Base-by-base conservation (phyloP, 2,329 filamentous ascomycete genomes). In the Venturia nashicola region DNA sequence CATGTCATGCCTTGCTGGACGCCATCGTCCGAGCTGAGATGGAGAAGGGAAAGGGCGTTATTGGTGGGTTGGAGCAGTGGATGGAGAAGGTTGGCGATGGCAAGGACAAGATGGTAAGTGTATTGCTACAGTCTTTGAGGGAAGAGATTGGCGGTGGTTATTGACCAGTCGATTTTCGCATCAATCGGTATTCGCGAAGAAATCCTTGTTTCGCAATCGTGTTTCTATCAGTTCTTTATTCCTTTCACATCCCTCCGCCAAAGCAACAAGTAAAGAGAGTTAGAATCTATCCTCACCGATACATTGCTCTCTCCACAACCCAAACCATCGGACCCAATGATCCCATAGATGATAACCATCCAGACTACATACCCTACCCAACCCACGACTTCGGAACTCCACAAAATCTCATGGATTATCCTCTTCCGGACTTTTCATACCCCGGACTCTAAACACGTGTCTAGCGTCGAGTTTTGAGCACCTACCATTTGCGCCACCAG, bases 1-100 rank as follows among this genome's bases (percentile, higher is more conserved):
- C 55, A n/a, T 60, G 54, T 40, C 23, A 61, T 27, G 62, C 32
- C 32, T 42, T 64, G 51, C 62, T 64, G 12, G 62, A 64, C 23
- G 62, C 62, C 9, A 61, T 64, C 11, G 62, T 64, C 51, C 34
- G 62, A 46, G 46, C 62, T 14, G 62, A 64, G 42, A 64, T 64
- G 44, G 62, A 64, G n/a, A 48, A 55, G 18, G 62, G 62, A 18
- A 64, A 64, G n/a, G 42, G 62, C 7, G 62, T 64, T 8, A 61
- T 64, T 27, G 62, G 62, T 11, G 46, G 40, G 34, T 27, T 63
- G 46, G 61, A 63, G 36, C 62, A 61, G 39, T 64, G 51, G 62
- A 55, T 55, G 51, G 55, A 48, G 7, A 54, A 46, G 40, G 54
- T 64, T 18, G 57, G 54, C 0, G 62, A 64, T n/a, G 62, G 62